Evolutionary conservation across 495 filamentous ascomycete species (phyloP).

Genomic region (Hypoxylon perforatum): DNA sequence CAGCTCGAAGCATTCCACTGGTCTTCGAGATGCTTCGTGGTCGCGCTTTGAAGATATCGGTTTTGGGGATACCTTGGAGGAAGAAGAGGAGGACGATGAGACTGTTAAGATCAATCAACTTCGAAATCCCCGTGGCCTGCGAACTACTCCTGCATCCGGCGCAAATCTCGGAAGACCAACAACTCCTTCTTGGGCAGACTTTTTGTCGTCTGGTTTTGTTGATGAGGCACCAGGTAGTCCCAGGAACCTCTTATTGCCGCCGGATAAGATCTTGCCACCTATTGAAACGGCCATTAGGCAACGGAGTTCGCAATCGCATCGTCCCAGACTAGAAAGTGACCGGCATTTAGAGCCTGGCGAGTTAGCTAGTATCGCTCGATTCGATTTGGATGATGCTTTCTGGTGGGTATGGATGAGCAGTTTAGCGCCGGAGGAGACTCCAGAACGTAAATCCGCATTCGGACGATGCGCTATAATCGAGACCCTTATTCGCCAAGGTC

Average conservation of each 20-base stretch:
- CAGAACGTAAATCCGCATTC: conserved; percentile 88
- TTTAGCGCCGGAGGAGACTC: conserved; percentile 87
- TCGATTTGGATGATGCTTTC: conserved; percentile 94
- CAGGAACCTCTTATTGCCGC: conserved; percentile 78
- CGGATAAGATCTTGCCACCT: conserved; percentile 90
- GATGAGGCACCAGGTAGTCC: conserved; percentile 70
- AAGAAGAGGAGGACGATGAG: conserved; percentile 73
- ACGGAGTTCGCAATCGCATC: conserved; percentile 89
- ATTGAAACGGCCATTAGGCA: conserved; percentile 77
- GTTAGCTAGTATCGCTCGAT: conserved; percentile 85
- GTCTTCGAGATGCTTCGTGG: conserved; percentile 88
- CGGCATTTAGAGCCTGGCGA: conserved; percentile 86
- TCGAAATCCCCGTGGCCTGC: conserved; percentile 56
- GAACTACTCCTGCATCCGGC: conserved; percentile 71
- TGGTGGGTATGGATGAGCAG: conserved; percentile 99
- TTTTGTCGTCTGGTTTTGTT: conserved; percentile 90
- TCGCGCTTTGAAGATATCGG: conserved; percentile 96
- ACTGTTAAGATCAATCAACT: conserved; percentile 46
- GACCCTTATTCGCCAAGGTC: conserved; percentile 80
- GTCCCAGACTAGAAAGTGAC: conserved; percentile 71
- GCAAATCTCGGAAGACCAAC: conserved; percentile 80
- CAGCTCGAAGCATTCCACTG: conserved; percentile 73
- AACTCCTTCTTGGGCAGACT: conserved; percentile 97
- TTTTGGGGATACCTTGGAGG: conserved; percentile 81
- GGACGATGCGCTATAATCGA: conserved; percentile 93